Evolutionary conservation across 805 yeast species (phyloP), one percentile per base, ranked within the genome.

Genomic region (Metschnikowia sp.): DNA sequence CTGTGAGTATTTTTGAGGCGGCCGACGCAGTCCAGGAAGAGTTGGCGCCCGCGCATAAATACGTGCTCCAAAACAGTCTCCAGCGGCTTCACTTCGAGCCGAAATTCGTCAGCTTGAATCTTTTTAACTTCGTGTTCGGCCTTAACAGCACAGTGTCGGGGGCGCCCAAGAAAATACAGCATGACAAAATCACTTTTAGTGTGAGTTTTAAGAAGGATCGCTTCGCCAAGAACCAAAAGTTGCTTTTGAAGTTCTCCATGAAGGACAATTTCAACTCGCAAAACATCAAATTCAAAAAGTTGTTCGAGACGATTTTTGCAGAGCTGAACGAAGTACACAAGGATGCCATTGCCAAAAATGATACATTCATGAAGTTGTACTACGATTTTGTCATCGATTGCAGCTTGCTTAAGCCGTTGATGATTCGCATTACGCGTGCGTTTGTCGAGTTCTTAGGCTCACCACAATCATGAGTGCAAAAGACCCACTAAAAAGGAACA

Each of bases 361-460:
- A 37, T 12, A 40, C 48, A n/a, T 52, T 67, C 29, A 43, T 67
- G n/a, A 70, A 67, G 48, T 64, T 71, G 49, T 69, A 69, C 51
- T 69, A 68, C 43, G 76, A 71, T 48, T 70, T 66, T 45, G 62
- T 71, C 45, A 60, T 69, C 28, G 61, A 62, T 34, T 46, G 61
- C 10, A 43, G 47, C 11, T 44, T 62, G 29, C 56, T 69, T 33
- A 60, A 64, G 38, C 61, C 63, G 26, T 57, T 69, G 36, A 62
- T 71, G 67, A 46, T 51, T 7, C 61, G 61, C 41, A 62, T 71
- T 12, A 58, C 68, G 5, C 59, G 64, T 26, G 59, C 66, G 37
- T 69, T 68, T 44, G 26, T 45, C 36, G 48, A 45, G 19, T 45
- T 32, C 22, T 36, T 40, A 18, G 35, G 36, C 32, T 36, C 36